These are phyloP conservation scores for Cryptosporidium andersoni DNA, from an alignment of 169 alveolate species.

Conservation along the genomic window DNA sequence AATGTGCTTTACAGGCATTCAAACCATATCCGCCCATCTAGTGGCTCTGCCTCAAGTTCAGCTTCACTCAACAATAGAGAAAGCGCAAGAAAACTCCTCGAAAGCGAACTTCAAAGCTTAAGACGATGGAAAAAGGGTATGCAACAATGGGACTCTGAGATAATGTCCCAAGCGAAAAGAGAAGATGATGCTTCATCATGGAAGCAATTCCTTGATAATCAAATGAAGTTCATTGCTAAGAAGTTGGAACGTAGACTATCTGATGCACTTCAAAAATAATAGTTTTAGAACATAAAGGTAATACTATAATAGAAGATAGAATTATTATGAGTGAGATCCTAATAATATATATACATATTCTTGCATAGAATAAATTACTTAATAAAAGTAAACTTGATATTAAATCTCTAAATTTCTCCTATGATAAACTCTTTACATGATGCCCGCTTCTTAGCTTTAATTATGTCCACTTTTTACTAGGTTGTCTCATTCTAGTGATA, in stretches of 20 bases:
- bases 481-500: no score
- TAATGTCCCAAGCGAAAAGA: constrained; percentile 27
- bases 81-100: constrained; percentile 35
- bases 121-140: constrained; percentile 67
- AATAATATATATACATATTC: no score
- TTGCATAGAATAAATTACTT: no score
- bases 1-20: no score
- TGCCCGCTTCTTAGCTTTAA: no score
- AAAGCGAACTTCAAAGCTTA: constrained; percentile 47
- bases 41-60: constrained; percentile 38
- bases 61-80: constrained; percentile 10
- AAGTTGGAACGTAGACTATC: constrained; percentile 61
- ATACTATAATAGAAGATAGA: no score
- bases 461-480: no score
- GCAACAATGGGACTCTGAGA: constrained; percentile 65
- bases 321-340: no score
- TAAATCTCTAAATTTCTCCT: no score
- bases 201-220: constrained; percentile 62
- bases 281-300: no score
- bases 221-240: constrained; percentile 64
- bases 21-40: constrained; percentile 15
- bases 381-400: no score
- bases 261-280: constrained; percentile 58
- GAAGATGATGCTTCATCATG: constrained; percentile 63
- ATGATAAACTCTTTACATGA: no score